Conservation (phyloP, 768 basidiomycete species). For the Russula griseocarnosa region DNA sequence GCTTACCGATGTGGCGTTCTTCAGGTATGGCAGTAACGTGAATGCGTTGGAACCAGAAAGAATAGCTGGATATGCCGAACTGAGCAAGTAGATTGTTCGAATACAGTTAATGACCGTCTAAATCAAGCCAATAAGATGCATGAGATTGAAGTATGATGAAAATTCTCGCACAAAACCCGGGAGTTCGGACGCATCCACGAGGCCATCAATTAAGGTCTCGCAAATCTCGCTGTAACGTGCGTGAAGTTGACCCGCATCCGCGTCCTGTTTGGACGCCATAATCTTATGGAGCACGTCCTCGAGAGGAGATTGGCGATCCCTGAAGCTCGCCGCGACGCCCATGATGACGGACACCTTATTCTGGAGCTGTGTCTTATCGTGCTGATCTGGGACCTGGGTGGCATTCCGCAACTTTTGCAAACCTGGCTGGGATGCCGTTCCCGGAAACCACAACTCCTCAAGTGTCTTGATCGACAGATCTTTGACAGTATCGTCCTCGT, state of each 20-base stretch:
- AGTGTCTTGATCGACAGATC: constrained; percentile 87
- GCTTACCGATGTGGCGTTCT: constrained; percentile 71
- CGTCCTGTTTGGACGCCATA: constrained; percentile 64
- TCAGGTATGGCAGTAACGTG: constrained; percentile 85
- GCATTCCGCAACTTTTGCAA: constrained; percentile 37
- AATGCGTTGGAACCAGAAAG: constrained; percentile 82
- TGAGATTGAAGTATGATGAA: constrained; percentile 21
- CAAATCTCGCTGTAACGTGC: constrained; percentile 76
- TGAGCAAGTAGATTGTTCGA: constrained; percentile 78
- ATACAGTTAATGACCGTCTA: constrained; percentile 83
- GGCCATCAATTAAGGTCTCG: constrained; percentile 77
- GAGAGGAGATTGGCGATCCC: constrained; percentile 76
- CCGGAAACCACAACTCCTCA: constrained; percentile 87
- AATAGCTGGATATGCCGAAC: constrained; percentile 76
- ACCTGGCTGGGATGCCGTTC: background rate
- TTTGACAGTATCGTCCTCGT: constrained; percentile 94
- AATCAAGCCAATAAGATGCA: background rate
- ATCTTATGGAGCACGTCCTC: constrained; percentile 85
- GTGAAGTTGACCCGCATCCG: constrained; percentile 52
- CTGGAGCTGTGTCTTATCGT: constrained; percentile 54
- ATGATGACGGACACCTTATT: constrained; percentile 78
- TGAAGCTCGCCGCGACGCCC: constrained; percentile 76
- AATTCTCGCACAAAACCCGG: constrained; percentile 62
- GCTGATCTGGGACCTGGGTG: constrained; percentile 31
- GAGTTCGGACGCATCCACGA: constrained; percentile 82